These are phyloP conservation scores for Seminavis robusta DNA, from an alignment of 108 stramenopile genomes.

Conservation along the genomic window DNA sequence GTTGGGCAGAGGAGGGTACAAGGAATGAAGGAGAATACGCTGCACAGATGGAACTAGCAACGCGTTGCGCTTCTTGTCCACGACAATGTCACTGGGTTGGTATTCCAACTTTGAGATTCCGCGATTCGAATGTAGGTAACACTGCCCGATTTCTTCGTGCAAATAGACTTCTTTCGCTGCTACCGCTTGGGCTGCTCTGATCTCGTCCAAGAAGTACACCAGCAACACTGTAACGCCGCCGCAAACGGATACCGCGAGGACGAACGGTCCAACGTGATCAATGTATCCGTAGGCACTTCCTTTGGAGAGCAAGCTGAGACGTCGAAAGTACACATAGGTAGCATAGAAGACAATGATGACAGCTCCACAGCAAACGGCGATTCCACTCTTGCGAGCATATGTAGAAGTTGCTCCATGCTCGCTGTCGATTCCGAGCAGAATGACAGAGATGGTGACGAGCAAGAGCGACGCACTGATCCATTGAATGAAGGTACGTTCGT, in stretches of 20 bases:
- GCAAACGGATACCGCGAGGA: not conserved
- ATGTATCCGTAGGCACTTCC: conserved; percentile 25
- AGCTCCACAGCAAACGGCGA: not conserved
- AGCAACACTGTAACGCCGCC: not conserved
- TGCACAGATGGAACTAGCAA: too few relatives aligned
- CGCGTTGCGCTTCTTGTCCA: too few relatives aligned
- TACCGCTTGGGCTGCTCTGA: not conserved
- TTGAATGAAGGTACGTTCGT: conserved; percentile 42
- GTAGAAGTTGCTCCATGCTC: not conserved
- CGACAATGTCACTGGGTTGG: too few relatives aligned
- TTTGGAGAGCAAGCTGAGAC: conserved; percentile 13
- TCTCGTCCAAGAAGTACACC: not conserved
- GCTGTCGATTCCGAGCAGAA: conserved; percentile 4
- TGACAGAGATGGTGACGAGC: conserved; percentile 12
- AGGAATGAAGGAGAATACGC: too few relatives aligned
- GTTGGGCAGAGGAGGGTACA: not conserved
- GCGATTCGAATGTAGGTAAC: too few relatives aligned
- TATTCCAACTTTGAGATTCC: too few relatives aligned
- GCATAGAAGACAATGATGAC: conserved; percentile 15
- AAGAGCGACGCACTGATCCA: conserved; percentile 34
- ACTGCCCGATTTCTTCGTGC: not conserved
- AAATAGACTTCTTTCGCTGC: not conserved
- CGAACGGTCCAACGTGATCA: conserved; percentile 5
- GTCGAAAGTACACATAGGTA: conserved; percentile 4
- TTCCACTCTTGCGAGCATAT: not conserved